Conservation (phyloP, 495 filamentous ascomycete species). For the Clavariopsis aquatica region DNA sequence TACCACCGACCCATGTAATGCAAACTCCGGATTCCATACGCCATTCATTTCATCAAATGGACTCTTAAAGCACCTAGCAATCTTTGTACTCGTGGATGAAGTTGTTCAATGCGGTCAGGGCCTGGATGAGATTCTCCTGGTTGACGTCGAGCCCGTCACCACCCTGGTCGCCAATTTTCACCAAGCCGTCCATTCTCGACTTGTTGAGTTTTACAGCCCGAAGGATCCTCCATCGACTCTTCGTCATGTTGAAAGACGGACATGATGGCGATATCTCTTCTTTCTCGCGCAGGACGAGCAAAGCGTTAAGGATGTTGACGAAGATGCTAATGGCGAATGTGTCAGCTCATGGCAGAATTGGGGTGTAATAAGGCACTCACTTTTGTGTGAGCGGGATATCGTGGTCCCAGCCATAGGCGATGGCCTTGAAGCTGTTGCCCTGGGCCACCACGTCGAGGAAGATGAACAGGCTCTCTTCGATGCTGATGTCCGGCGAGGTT, state of each 20-base stretch:
- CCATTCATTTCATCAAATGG: not conserved
- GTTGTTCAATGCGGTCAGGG: slow-evolving; percentile 34
- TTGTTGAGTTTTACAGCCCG: slow-evolving; percentile 17
- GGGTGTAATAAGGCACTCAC: slow-evolving; percentile 4
- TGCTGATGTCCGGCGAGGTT: slow-evolving; percentile 14
- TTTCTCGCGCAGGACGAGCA: slow-evolving; percentile 28
- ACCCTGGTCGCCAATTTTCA: slow-evolving; percentile 27
- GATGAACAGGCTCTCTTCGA: slow-evolving; percentile 35
- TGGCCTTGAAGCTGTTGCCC: slow-evolving; percentile 29
- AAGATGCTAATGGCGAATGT: slow-evolving; percentile 26
- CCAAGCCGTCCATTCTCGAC: slow-evolving; percentile 24
- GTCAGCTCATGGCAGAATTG: slow-evolving; percentile 1
- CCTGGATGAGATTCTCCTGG: slow-evolving; percentile 29
- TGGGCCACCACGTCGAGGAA: slow-evolving; percentile 37
- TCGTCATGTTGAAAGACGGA: slow-evolving; percentile 25
- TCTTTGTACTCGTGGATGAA: slow-evolving; percentile 37
- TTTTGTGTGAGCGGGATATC: slow-evolving; percentile 29
- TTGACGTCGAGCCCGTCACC: slow-evolving; percentile 30
- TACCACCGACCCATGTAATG: slow-evolving; percentile 12
- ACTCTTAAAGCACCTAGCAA: not conserved
- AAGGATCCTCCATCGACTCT: slow-evolving; percentile 30
- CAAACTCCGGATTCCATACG: slow-evolving; percentile 2
- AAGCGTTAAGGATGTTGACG: slow-evolving; percentile 25
- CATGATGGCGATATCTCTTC: slow-evolving; percentile 29
- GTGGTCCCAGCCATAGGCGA: slow-evolving; percentile 30